Evolutionary conservation across 2,329 filamentous ascomycete species (phyloP), one percentile per base, ranked within the genome.

Genomic region (Fusarium bactridioides): DNA sequence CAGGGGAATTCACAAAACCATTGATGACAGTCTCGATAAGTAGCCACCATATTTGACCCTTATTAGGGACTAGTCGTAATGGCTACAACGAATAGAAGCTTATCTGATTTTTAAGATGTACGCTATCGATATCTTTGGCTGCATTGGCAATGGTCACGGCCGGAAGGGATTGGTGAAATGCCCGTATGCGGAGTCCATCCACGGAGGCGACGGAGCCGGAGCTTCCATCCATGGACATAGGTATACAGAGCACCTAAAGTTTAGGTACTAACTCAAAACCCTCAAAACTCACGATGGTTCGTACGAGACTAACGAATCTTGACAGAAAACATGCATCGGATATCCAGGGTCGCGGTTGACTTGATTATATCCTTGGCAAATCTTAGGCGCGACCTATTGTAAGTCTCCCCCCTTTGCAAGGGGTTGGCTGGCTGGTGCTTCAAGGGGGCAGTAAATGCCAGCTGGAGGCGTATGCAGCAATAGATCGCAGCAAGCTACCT

Each of bases 361-460:
- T 63, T 45, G 58, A 64, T 33, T 37, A 37, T 51, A 23, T 40
- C 55, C 71, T 74, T 74, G 72, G 68, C 69, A 59, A 60, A 67
- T 72, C 59, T 64, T 61, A 76, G 61, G 65, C 55, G 60, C 45
- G 69, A 65, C 73, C 54, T 61, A 68, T 61, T 53, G 29, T 29
- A 61, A 18, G 60, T 48, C 53, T 59, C 68, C 73, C 70, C 70
- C 70, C 73, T 75, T 75, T 58, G 64, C 61, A 73, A 75, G 73
- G 73, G 73, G 73, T 54, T 53, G 54, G 53, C 54, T 56, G 50
- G 50, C 57, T 64, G 53, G 60, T 72, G 58, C 62, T 59, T 72
- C 62, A 70, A 76, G 74, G 74, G 74, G 74, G 53, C 47, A 66
- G 62, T 53, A 67, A 75, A 76, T 75, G 63, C 74, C 70, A 76